phyloP scores from a whole-genome alignment of 345 rosid species.

The Xanthoceras sorbifolium region DNA sequence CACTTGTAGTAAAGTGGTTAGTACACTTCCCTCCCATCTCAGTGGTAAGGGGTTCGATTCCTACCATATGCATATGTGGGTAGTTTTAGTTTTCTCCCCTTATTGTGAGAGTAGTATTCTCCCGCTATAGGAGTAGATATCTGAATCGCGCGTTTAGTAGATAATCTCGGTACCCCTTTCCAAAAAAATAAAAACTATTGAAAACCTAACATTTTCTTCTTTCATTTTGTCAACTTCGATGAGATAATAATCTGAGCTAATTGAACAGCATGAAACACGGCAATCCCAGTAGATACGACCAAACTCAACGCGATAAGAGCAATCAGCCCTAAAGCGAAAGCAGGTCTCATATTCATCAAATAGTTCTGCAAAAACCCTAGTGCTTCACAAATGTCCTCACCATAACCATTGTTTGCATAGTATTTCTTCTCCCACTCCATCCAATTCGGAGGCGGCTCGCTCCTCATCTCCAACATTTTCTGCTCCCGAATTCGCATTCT shows the following conservation, averaged over 20 bases:
- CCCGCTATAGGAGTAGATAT: too few relatives aligned
- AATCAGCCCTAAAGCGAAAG: constrained; percentile 39
- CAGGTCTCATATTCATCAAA: constrained; percentile 47
- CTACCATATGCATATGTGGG: too few relatives aligned
- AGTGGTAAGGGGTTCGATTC: too few relatives aligned
- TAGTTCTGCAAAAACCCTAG: constrained; percentile 42
- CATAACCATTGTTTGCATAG: constrained; percentile 24
- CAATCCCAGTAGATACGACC: background rate
- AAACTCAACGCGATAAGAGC: constrained; percentile 25
- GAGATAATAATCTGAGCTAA: background rate
- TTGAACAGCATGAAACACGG: background rate
- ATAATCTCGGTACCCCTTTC: too few relatives aligned
- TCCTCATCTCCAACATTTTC: constrained; percentile 34
- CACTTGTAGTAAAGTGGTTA: too few relatives aligned
- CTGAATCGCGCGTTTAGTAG: too few relatives aligned
- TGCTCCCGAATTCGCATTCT: constrained; percentile 42
- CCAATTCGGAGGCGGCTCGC: constrained; percentile 41
- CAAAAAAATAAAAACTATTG: too few relatives aligned
- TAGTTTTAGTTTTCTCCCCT: too few relatives aligned
- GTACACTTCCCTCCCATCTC: too few relatives aligned
- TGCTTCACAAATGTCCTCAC: constrained; percentile 29
- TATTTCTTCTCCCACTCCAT: constrained; percentile 54
- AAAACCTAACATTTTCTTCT: too few relatives aligned
- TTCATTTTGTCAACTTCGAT: too few relatives aligned
- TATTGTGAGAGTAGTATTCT: too few relatives aligned